A percentile compares a stretch with the other conserved stretches of the same genome.
phyloP scores from a whole-genome alignment of 2,329 filamentous ascomycete species.

The Fusarium burgessii region DNA sequence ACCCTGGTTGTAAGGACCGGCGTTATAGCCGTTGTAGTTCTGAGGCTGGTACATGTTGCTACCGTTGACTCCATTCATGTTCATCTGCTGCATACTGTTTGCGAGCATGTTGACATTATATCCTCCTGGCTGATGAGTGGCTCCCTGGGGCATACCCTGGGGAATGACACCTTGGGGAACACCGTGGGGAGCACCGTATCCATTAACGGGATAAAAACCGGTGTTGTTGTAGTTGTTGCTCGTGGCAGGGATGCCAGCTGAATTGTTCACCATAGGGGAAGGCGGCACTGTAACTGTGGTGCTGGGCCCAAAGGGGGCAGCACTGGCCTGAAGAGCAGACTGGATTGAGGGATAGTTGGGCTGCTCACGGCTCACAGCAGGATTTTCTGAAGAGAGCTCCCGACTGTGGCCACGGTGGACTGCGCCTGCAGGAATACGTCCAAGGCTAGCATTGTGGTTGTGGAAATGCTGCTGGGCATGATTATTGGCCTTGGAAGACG shows the following conservation, averaged over 20 bases:
- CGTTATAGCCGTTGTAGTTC: constrained; percentile 68
- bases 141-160: constrained; percentile 30
- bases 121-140: constrained; percentile 42
- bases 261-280: constrained; percentile 44
- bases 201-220: constrained; percentile 50
- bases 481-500: constrained; percentile 64
- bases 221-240: constrained; percentile 50
- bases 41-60: constrained; percentile 65
- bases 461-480: constrained; percentile 75
- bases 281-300: constrained; percentile 48
- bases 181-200: constrained; percentile 48
- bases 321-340: constrained; percentile 82
- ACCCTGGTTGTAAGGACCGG: constrained; percentile 62
- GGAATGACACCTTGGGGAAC: constrained; percentile 26
- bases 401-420: constrained; percentile 77
- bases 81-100: constrained; percentile 76
- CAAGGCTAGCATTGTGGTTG: constrained; percentile 85
- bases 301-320: constrained; percentile 80
- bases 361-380: constrained; percentile 58
- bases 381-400: constrained; percentile 71
- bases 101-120: constrained; percentile 65
- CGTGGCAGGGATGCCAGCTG: constrained; percentile 39
- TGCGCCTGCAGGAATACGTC: constrained; percentile 78
- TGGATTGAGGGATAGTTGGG: constrained; percentile 70
- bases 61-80: constrained; percentile 60